Conservation (phyloP, 139 green algal species). For the Picochlorum sp. region DNA sequence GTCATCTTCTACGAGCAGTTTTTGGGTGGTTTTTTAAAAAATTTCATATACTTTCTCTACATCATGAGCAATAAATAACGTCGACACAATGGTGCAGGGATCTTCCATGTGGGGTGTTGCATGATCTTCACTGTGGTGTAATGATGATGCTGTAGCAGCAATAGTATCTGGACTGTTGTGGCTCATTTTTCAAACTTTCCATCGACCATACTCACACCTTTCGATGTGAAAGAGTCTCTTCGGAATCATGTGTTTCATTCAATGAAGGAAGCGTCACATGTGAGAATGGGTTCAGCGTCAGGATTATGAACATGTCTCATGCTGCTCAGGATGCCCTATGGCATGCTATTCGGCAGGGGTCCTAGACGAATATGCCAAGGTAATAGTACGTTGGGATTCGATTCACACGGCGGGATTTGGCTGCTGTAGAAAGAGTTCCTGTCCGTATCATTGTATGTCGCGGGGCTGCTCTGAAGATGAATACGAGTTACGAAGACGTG, state of each 20-base stretch:
- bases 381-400: background rate
- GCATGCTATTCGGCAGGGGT: conserved; percentile 13
- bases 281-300: conserved; percentile 29
- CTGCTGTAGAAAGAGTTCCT: background rate
- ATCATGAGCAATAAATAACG: too few relatives aligned
- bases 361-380: background rate
- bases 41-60: too few relatives aligned
- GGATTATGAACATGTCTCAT: conserved; percentile 48
- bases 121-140: conserved; percentile 22
- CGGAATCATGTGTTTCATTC: conserved; percentile 37
- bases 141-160: background rate
- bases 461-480: background rate
- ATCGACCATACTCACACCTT: conserved; percentile 21
- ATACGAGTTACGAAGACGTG: background rate
- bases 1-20: too few relatives aligned
- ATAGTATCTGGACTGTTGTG: conserved; percentile 24
- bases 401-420: background rate
- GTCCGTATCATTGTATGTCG: background rate
- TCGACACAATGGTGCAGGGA: conserved; percentile 22
- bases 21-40: too few relatives aligned
- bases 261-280: conserved; percentile 51
- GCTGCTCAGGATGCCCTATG: conserved; percentile 32
- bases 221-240: conserved; percentile 21
- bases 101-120: conserved; percentile 39
- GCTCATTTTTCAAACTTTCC: conserved; percentile 32